phyloP scores from a whole-genome alignment of 129 eudicot species.

The Flaveria linearis region DNA sequence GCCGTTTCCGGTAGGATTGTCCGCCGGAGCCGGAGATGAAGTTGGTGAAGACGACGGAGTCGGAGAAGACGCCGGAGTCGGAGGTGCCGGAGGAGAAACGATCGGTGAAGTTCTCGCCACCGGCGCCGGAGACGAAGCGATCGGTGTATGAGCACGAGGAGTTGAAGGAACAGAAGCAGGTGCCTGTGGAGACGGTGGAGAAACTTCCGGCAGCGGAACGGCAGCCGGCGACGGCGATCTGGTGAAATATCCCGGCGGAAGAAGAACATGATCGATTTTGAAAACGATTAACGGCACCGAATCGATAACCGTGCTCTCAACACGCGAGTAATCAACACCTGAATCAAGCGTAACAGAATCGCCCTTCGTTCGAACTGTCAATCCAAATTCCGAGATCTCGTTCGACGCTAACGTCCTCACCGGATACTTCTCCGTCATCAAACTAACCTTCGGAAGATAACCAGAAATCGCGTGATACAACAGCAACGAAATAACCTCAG shows the following conservation, averaged over 20 bases:
- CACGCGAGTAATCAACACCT: constrained; percentile 54
- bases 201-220: constrained; percentile 49
- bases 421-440: constrained; percentile 43
- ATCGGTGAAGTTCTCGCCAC: constrained; percentile 37
- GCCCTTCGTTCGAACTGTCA: constrained; percentile 42
- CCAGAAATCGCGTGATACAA: constrained; percentile 63
- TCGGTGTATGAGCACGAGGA: constrained; percentile 22
- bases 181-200: constrained; percentile 40
- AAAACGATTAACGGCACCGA: constrained; percentile 55
- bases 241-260: constrained; percentile 45
- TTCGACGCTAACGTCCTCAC: constrained; percentile 63
- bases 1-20: constrained; percentile 24
- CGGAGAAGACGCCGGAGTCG: background rate
- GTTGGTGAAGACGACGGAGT: background rate
- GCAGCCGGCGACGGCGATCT: constrained; percentile 40
- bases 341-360: constrained; percentile 56
- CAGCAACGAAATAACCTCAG: constrained; percentile 61
- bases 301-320: constrained; percentile 53
- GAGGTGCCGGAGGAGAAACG: constrained; percentile 18
- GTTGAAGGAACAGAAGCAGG: background rate
- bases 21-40: constrained; percentile 32
- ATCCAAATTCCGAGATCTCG: constrained; percentile 51
- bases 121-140: constrained; percentile 38
- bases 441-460: constrained; percentile 50
- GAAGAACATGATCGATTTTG: constrained; percentile 62